phyloP scores from a whole-genome alignment of 768 basidiomycete genomes.

The Rhodosporidiobolus odoratus region DNA sequence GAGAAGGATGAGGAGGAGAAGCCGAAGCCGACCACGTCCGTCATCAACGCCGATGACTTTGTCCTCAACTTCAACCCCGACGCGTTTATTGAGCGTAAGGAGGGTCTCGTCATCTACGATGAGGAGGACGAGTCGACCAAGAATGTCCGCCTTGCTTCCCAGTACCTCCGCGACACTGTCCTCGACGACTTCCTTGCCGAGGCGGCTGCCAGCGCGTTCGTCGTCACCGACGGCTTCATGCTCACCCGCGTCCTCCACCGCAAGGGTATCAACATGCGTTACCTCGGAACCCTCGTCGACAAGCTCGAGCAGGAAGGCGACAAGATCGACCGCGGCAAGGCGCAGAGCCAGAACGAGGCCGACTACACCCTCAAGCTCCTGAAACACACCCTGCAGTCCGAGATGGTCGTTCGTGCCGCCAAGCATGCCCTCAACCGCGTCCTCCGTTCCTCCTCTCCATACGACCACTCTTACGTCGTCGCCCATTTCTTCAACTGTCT shows the following conservation, averaged over 20 bases:
- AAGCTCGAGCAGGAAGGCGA: constrained; percentile 44
- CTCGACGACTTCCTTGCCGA: constrained; percentile 47
- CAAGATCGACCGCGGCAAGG: constrained; percentile 20
- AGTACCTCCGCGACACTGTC: constrained; percentile 47
- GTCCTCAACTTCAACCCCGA: constrained; percentile 50
- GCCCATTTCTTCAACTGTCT: constrained; percentile 53
- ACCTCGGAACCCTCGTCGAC: constrained; percentile 48
- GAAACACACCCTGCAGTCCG: constrained; percentile 46
- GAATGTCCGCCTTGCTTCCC: constrained; percentile 50
- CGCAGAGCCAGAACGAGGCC: constrained; percentile 21
- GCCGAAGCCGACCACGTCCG: constrained; percentile 40
- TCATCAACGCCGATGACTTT: constrained; percentile 48
- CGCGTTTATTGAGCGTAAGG: constrained; percentile 48
- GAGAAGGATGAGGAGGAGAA: constrained; percentile 28
- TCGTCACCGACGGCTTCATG: constrained; percentile 47
- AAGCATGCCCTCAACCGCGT: constrained; percentile 49
- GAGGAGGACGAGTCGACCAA: constrained; percentile 48
- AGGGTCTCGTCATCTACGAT: constrained; percentile 39
- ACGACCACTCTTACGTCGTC: constrained; percentile 42
- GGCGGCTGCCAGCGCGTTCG: constrained; percentile 43
- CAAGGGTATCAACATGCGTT: constrained; percentile 52
- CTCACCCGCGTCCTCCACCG: constrained; percentile 47
- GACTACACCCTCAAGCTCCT: constrained; percentile 31
- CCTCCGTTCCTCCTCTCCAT: constrained; percentile 42
- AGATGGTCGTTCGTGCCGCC: constrained; percentile 50